Base-by-base conservation (phyloP, 1,139 yeast species). In the Scheffersomyces titani region DNA sequence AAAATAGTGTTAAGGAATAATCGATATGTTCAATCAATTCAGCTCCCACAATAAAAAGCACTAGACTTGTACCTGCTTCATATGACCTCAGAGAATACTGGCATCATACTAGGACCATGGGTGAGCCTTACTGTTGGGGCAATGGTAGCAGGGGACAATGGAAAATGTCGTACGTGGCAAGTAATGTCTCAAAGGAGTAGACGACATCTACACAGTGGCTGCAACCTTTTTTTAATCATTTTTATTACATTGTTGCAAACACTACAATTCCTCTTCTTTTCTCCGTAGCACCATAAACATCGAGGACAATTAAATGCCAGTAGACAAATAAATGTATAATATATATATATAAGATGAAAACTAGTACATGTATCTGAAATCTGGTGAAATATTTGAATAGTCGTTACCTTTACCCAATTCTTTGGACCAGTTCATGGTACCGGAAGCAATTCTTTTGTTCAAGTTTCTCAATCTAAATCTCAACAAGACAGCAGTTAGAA, bases 341-440 rank as follows among this genome's bases (percentile, higher is more conserved):
- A 18, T 6, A 46, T 46, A 46, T 7, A 22, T 5, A 46, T 19
- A 11, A 19, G 19, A 46, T 6, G 19, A 16, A 46, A 46, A 19
- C 20, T 19, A 19, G 9, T 46, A 46, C 49, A 46, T 19, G 66
- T 65, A 82, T 65, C 83, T 77, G 63, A 81, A 82, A 52, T 77
- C 81, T 21, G 77, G 75, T 36, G 77, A 67, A 55, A 82, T 71
- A 51, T 73, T 71, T 3, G 80, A 70, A 5, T 81, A 83, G 63
- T 81, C 82, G 55, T 75, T 75, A 47, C 80, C 81, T 57, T 74
- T 75, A 54, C 86, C 86, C 52, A 82, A 71, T 65, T 82, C 86
- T 51, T 64, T 69, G 59, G 77, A 80, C 86, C 86, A 82, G 58
- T 82, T 69, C 83, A 81, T 81, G 5, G 83, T 73, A 44, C 84